phyloP scores from a whole-genome alignment of 495 filamentous ascomycete genomes.

The Talaromyces nanjingensis region DNA sequence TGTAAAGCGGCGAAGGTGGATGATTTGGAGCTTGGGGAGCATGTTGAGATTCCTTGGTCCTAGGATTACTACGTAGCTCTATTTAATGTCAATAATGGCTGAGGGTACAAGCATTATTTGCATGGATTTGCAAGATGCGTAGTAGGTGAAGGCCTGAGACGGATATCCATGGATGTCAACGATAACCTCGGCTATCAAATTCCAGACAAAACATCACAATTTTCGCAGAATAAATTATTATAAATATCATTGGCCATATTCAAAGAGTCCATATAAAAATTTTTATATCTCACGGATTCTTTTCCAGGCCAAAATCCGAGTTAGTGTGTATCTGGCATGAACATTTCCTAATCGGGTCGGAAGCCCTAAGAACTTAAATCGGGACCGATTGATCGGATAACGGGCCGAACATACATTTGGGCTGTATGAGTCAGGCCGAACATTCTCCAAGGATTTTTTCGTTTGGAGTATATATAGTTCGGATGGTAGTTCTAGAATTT shows the following conservation, averaged over 20 bases:
- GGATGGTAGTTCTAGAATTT: not conserved
- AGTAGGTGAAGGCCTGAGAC: not conserved
- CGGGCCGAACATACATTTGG: not conserved
- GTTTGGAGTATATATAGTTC: too few species aligned
- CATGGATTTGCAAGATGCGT: too few species aligned
- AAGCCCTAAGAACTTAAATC: not conserved
- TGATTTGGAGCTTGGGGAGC: not conserved
- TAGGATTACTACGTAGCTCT: too few species aligned
- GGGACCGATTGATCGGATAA: not conserved
- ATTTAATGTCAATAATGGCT: too few species aligned
- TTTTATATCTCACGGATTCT: not conserved
- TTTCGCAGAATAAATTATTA: not conserved
- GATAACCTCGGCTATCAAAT: not conserved
- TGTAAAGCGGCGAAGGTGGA: conserved; percentile 2
- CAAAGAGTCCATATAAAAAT: not conserved
- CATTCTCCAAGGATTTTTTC: too few species aligned
- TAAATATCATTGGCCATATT: not conserved
- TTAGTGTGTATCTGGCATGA: not conserved
- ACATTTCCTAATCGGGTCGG: not conserved
- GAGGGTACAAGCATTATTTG: too few species aligned
- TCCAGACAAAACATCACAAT: not conserved
- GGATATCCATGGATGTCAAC: not conserved
- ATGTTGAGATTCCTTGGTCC: not conserved
- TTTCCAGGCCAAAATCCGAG: not conserved
- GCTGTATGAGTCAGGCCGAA: not conserved